Conservation (phyloP, 2,329 filamentous ascomycete species). For the Colletotrichum sansevieriae region DNA sequence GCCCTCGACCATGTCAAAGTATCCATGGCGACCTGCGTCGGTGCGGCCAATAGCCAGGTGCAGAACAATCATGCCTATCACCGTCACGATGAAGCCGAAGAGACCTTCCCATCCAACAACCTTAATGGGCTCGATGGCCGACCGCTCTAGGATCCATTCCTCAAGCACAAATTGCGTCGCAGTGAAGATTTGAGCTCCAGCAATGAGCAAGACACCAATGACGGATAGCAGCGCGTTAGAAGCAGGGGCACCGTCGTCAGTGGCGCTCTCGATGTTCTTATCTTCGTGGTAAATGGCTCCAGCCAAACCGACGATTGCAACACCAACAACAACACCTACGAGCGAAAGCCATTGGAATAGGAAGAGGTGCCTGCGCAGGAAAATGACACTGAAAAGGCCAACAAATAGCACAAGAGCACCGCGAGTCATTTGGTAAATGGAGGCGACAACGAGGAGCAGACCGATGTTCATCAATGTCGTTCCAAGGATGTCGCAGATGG, state of each 20-base stretch:
- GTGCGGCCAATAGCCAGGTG: conserved; percentile 84
- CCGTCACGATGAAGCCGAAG: conserved; percentile 87
- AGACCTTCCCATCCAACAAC: conserved; percentile 97
- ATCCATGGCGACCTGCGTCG: conserved; percentile 79
- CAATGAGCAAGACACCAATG: conserved; percentile 89
- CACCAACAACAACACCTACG: conserved; percentile 87
- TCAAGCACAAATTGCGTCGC: conserved; percentile 96
- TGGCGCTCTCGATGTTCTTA: conserved; percentile 58
- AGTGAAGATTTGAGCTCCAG: conserved; percentile 95
- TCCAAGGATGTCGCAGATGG: conserved; percentile 92
- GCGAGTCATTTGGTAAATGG: conserved; percentile 98
- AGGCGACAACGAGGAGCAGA: conserved; percentile 91
- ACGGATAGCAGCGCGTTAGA: conserved; percentile 74
- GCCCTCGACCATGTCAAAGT: conserved; percentile 91
- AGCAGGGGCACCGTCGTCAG: conserved; percentile 9
- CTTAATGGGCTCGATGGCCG: conserved; percentile 79
- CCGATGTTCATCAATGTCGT: conserved; percentile 99
- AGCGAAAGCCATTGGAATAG: conserved; percentile 95
- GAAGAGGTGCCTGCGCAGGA: conserved; percentile 82
- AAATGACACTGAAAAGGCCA: conserved; percentile 92
- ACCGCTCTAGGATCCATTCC: conserved; percentile 85
- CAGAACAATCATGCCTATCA: conserved; percentile 82
- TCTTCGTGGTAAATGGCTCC: conserved; percentile 83
- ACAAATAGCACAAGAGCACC: conserved; percentile 96
- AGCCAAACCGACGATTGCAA: conserved; percentile 89